phyloP scores from a whole-genome alignment of 306 rosid genomes.

The Prunus kanzakura region DNA sequence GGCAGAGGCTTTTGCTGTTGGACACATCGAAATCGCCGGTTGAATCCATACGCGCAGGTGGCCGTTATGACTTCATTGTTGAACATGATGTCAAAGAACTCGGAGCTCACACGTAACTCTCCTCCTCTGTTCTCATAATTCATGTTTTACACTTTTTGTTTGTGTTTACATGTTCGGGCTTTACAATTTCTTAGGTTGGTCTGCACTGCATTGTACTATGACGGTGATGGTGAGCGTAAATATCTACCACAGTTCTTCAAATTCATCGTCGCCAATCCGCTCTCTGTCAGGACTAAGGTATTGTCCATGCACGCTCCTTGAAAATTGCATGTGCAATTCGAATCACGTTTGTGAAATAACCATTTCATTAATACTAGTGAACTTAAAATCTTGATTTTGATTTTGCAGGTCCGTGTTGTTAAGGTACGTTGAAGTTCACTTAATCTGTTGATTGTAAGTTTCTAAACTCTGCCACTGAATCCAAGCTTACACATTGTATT shows the following conservation, averaged over 20 bases:
- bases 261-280: slow-evolving; percentile 92
- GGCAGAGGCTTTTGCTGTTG: slow-evolving; percentile 83
- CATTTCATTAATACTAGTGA: background rate
- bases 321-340: background rate
- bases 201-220: slow-evolving; percentile 92
- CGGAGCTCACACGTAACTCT: slow-evolving; percentile 89
- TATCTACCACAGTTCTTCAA: slow-evolving; percentile 97
- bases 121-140: background rate
- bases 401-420: slow-evolving; percentile 90
- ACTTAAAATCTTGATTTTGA: background rate
- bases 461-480: background rate
- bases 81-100: slow-evolving; percentile 98
- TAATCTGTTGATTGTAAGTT: slow-evolving; percentile 38
- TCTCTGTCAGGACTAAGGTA: slow-evolving; percentile 96
- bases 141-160: slow-evolving; percentile 1
- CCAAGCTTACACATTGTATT: background rate
- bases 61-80: slow-evolving; percentile 94
- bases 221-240: slow-evolving; percentile 90
- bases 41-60: slow-evolving; percentile 86
- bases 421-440: slow-evolving; percentile 72
- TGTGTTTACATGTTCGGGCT: background rate
- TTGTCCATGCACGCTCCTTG: background rate
- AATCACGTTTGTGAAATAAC: background rate
- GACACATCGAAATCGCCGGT: slow-evolving; percentile 92
- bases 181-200: slow-evolving; percentile 53